phyloP scores from a whole-genome alignment of 495 filamentous ascomycete genomes.

The Annulohypoxylon moriforme region DNA sequence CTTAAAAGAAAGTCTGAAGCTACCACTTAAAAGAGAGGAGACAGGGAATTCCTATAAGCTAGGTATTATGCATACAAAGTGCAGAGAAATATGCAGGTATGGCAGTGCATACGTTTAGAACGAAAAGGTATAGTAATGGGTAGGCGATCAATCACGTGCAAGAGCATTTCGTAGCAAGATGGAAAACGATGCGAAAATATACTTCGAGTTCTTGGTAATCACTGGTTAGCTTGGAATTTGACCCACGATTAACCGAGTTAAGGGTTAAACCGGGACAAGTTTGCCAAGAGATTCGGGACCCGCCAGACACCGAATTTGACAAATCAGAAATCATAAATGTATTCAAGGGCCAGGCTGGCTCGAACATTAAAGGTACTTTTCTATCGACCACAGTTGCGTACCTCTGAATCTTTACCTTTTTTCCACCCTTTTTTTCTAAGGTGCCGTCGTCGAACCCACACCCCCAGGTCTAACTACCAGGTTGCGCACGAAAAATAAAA shows the following conservation, averaged over 20 bases:
- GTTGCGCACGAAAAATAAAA: conserved; percentile 28
- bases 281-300: conserved; percentile 22
- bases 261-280: conserved; percentile 34
- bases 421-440: conserved; percentile 32
- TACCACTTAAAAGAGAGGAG: neutral
- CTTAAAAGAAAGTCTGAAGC: neutral
- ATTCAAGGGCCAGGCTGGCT: conserved; percentile 26
- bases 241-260: conserved; percentile 42
- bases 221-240: conserved; percentile 20
- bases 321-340: conserved; percentile 20
- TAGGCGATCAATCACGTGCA: conserved; percentile 3
- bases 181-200: neutral
- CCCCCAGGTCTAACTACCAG: conserved; percentile 20
- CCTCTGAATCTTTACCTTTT: conserved; percentile 40
- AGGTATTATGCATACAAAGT: conserved; percentile 1
- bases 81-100: neutral
- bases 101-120: conserved; percentile 8
- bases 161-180: neutral
- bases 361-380: conserved; percentile 45
- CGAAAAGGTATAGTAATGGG: neutral
- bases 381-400: conserved; percentile 37
- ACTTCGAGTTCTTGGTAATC: conserved; percentile 20
- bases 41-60: neutral
- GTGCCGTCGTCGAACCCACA: conserved; percentile 36
- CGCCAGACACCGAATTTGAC: neutral